Evolutionary conservation across 768 basidiomycete species (phyloP).

Genomic region (Macrocybe gigantea): DNA sequence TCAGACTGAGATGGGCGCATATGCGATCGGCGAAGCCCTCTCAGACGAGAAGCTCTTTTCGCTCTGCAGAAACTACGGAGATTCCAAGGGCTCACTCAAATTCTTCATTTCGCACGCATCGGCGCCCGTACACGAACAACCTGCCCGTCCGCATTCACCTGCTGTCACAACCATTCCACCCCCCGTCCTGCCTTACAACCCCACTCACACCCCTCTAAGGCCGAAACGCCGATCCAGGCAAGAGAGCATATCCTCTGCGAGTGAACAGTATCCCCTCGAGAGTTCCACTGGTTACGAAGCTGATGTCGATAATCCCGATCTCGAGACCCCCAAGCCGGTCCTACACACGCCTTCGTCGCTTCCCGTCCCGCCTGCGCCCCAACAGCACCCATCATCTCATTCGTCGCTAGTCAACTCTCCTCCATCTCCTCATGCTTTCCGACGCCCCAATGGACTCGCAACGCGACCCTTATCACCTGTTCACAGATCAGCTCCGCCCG

Average conservation of each 20-base stretch:
- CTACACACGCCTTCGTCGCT: slow-evolving; percentile 33
- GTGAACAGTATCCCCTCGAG: slow-evolving; percentile 50
- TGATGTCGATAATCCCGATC: slow-evolving; percentile 57
- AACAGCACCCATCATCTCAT: slow-evolving; percentile 15
- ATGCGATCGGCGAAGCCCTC: slow-evolving; percentile 69
- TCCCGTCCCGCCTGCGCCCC: slow-evolving; percentile 18
- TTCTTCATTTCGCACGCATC: slow-evolving; percentile 71
- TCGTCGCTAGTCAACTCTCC: slow-evolving; percentile 16
- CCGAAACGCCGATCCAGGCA: slow-evolving; percentile 51
- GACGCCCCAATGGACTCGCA: slow-evolving; percentile 27
- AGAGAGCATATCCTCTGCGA: slow-evolving; percentile 68
- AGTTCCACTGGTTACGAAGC: slow-evolving; percentile 64
- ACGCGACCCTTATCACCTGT: slow-evolving; percentile 31
- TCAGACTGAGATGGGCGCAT: slow-evolving; percentile 81
- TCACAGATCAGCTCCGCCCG: slow-evolving; percentile 19
- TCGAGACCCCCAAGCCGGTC: slow-evolving; percentile 35
- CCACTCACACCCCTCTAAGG: slow-evolving; percentile 38
- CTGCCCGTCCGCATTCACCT: slow-evolving; percentile 27
- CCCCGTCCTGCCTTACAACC: slow-evolving; percentile 30
- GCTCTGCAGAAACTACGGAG: slow-evolving; percentile 67
- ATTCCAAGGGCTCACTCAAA: slow-evolving; percentile 76
- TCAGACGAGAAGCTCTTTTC: slow-evolving; percentile 64
- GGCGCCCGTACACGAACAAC: slow-evolving; percentile 52
- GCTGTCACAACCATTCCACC: slow-evolving; percentile 24
- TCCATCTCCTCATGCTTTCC: slow-evolving; percentile 33